Conservation (phyloP, 2,329 filamentous ascomycete species). For the Immersiporthe knoxdaviesiana region DNA sequence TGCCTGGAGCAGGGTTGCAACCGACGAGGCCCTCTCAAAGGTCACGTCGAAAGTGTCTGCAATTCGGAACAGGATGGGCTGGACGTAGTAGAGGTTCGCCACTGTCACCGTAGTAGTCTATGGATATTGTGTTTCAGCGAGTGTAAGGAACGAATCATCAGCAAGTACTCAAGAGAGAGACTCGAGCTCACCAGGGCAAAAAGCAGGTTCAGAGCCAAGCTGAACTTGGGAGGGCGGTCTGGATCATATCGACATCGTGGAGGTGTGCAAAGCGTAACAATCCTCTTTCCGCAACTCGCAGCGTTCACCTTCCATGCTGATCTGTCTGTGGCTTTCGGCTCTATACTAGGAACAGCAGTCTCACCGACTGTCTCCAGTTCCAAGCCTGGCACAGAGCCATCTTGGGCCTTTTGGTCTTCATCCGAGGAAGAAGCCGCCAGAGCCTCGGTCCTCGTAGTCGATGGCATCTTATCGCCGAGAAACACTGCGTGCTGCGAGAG, state of each 20-base stretch:
- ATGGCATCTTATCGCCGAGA: neutral
- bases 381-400: neutral
- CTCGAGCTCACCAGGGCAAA: constrained; percentile 61
- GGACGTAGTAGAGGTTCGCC: constrained; percentile 81
- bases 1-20: constrained; percentile 78
- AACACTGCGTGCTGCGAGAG: neutral
- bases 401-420: neutral
- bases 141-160: too few species aligned
- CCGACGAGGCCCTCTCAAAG: constrained; percentile 67
- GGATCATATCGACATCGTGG: constrained; percentile 70
- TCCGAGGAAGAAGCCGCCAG: neutral
- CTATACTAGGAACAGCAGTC: neutral
- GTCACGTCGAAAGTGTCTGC: constrained; percentile 71
- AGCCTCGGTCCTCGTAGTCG: neutral
- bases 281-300: neutral
- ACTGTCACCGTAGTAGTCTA: constrained; percentile 68
- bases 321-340: neutral
- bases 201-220: constrained; percentile 68
- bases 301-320: constrained; percentile 22
- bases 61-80: constrained; percentile 77
- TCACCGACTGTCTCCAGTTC: neutral
- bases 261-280: constrained; percentile 60
- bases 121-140: neutral
- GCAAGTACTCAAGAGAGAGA: neutral
- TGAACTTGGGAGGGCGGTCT: constrained; percentile 68